Conservation (phyloP, 1,284 basidiomycete genomes). For the Irpex sp. region DNA sequence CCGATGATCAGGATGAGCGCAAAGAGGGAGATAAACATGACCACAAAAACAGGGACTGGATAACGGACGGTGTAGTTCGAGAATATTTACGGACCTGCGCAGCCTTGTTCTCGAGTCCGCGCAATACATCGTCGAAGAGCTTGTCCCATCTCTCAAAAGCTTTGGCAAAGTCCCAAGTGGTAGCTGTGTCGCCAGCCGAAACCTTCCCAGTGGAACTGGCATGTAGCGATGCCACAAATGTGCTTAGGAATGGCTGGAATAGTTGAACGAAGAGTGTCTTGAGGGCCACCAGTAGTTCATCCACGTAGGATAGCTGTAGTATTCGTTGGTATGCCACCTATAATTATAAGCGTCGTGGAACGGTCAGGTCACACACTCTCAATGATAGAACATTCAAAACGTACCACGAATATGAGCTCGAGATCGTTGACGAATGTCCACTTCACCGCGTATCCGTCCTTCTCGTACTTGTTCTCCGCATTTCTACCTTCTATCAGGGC, state of each 20-base stretch:
- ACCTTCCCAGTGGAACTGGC: constrained; percentile 32
- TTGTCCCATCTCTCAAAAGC: constrained; percentile 80
- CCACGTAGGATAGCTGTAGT: constrained; percentile 91
- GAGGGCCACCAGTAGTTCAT: constrained; percentile 76
- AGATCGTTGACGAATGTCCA: constrained; percentile 93
- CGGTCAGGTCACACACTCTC: not conserved
- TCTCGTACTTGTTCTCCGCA: constrained; percentile 79
- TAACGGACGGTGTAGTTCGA: not conserved
- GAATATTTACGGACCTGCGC: constrained; percentile 44
- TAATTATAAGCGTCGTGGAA: constrained; percentile 2
- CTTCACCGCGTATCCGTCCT: constrained; percentile 86
- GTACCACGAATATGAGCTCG: constrained; percentile 90
- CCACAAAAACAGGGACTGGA: not conserved
- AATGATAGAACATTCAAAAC: constrained; percentile 23
- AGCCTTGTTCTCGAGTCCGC: constrained; percentile 71
- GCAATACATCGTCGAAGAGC: constrained; percentile 74
- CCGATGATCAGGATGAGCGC: not conserved
- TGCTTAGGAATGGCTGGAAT: constrained; percentile 76
- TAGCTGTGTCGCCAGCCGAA: constrained; percentile 26
- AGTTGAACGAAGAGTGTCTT: constrained; percentile 83
- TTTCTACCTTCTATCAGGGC: constrained; percentile 83
- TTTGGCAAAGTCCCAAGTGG: constrained; percentile 63
- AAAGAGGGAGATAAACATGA: not conserved
- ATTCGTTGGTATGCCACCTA: constrained; percentile 97
- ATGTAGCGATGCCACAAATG: constrained; percentile 78